Conservation (phyloP, 495 filamentous ascomycete genomes). For the Talaromyces stipitatus region DNA sequence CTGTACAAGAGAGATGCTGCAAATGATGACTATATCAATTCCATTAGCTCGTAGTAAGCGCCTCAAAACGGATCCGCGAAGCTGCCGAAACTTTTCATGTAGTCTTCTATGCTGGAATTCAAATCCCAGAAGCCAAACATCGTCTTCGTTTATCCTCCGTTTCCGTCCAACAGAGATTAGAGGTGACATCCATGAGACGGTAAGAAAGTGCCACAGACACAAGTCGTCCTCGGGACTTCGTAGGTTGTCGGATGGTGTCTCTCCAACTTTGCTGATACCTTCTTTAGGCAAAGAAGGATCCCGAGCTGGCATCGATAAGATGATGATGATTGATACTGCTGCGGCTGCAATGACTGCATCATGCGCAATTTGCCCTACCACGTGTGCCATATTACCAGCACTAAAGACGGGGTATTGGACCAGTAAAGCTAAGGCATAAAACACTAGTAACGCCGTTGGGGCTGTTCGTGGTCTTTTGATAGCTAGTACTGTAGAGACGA, state of each 20-base stretch:
- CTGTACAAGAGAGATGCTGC: constrained; percentile 52
- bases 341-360: constrained; percentile 35
- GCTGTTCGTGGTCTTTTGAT: constrained; percentile 42
- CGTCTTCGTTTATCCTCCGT: constrained; percentile 60
- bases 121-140: constrained; percentile 68
- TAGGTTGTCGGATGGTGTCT: constrained; percentile 47
- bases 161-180: constrained; percentile 56
- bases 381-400: constrained; percentile 21
- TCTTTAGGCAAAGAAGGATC: constrained; percentile 47
- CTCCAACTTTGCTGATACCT: constrained; percentile 53
- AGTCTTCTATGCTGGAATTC: constrained; percentile 70
- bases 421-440: constrained; percentile 26
- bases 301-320: constrained; percentile 67
- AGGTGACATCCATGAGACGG: constrained; percentile 74
- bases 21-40: constrained; percentile 63
- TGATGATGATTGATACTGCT: constrained; percentile 37
- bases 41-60: constrained; percentile 68
- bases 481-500: constrained; percentile 34
- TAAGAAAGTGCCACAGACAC: constrained; percentile 72
- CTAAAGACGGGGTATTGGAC: constrained; percentile 31
- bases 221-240: constrained; percentile 80
- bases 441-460: constrained; percentile 25
- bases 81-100: constrained; percentile 62
- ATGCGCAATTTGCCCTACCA: constrained; percentile 25
- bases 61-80: constrained; percentile 61